phyloP scores from a whole-genome alignment of 768 basidiomycete genomes.

The Obba rivulosa region DNA sequence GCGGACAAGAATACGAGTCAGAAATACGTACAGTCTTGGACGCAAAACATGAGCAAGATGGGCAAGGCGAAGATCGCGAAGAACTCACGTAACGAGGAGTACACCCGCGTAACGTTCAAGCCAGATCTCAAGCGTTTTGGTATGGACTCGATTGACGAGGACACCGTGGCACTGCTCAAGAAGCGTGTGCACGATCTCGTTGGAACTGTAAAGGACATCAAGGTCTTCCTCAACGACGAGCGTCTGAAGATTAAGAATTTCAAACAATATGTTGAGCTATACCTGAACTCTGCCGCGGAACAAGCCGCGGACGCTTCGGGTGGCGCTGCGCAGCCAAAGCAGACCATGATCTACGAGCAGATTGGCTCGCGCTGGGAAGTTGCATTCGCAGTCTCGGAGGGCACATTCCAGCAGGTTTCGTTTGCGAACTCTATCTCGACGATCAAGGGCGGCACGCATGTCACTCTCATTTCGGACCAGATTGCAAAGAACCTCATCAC shows the following conservation, averaged over 20 bases:
- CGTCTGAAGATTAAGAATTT: slow-evolving; percentile 90
- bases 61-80: slow-evolving; percentile 92
- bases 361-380: slow-evolving; percentile 87
- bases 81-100: slow-evolving; percentile 83
- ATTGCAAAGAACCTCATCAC: slow-evolving; percentile 80
- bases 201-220: slow-evolving; percentile 89
- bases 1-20: slow-evolving; percentile 80
- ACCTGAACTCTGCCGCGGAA: slow-evolving; percentile 71
- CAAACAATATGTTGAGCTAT: slow-evolving; percentile 96
- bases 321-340: slow-evolving; percentile 75
- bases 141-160: slow-evolving; percentile 87
- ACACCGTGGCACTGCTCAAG: slow-evolving; percentile 81
- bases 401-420: slow-evolving; percentile 88
- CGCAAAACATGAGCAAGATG: slow-evolving; percentile 86
- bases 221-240: slow-evolving; percentile 91
- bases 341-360: slow-evolving; percentile 76
- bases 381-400: slow-evolving; percentile 91
- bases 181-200: slow-evolving; percentile 97
- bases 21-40: slow-evolving; percentile 96
- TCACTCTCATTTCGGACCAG: slow-evolving; percentile 79
- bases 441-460: slow-evolving; percentile 94
- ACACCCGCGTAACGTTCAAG: slow-evolving; percentile 87
- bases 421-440: slow-evolving; percentile 98
- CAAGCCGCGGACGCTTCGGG: slow-evolving; percentile 65
- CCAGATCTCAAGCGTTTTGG: slow-evolving; percentile 92